These are phyloP conservation scores for Dalbergia cultrata DNA, from an alignment of 306 rosid genomes.

Conservation along the genomic window DNA sequence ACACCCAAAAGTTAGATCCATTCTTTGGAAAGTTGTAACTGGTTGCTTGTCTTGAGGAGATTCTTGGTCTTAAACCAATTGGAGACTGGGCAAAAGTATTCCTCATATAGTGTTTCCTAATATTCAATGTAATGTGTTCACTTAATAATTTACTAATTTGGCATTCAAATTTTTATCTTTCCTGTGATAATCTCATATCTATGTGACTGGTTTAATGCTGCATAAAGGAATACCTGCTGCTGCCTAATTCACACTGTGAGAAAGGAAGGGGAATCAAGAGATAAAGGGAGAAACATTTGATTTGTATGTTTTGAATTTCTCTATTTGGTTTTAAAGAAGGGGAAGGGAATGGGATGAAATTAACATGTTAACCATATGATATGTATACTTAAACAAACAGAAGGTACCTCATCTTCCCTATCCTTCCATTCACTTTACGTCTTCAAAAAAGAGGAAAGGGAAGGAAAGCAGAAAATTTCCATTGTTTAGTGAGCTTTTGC, in stretches of 20 bases:
- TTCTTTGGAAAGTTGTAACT: conserved; percentile 11
- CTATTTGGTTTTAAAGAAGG: no score
- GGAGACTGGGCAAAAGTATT: neutral
- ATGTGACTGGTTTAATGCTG: conserved; percentile 8
- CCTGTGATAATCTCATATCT: conserved; percentile 1
- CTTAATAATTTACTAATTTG: conserved; percentile 26
- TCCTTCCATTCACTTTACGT: neutral
- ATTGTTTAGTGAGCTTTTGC: neutral
- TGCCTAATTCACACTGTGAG: no score
- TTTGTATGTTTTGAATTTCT: no score
- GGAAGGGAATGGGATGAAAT: no score
- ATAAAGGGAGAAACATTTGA: no score
- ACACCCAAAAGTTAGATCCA: conserved; percentile 3
- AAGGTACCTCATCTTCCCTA: neutral
- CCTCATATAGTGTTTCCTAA: neutral
- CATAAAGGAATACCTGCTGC: neutral
- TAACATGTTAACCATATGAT: no score
- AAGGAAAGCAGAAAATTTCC: neutral
- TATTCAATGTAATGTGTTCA: neutral
- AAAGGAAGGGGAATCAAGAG: no score
- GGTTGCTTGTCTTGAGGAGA: conserved; percentile 1
- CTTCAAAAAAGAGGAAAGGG: neutral
- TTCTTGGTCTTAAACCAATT: conserved; percentile 7
- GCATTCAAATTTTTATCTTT: conserved; percentile 21
- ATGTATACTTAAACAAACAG: no score